These are phyloP conservation scores for Pyricularia grisea DNA, from an alignment of 2,329 filamentous ascomycete species.

Conservation along the genomic window DNA sequence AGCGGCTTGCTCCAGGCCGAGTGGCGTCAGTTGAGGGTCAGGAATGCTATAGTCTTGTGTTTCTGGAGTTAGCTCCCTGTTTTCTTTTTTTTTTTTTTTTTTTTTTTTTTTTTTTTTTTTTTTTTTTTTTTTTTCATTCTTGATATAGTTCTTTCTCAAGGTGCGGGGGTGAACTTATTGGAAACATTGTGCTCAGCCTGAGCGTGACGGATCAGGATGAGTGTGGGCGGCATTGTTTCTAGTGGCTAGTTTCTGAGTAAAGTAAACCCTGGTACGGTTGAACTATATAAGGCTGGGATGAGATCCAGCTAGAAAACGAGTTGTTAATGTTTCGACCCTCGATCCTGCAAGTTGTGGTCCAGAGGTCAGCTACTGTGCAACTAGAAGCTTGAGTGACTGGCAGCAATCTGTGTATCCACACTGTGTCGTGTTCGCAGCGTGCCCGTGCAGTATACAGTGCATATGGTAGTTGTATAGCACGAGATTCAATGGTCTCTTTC, in stretches of 20 bases:
- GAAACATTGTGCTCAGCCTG: slow-evolving; percentile 53
- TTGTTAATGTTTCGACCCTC: neutral
- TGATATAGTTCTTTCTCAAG: too few relatives aligned
- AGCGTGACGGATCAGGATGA: slow-evolving; percentile 85
- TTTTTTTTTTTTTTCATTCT: too few relatives aligned
- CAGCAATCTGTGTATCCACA: too few relatives aligned
- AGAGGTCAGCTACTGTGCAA: neutral
- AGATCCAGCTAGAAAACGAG: neutral
- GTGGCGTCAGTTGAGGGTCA: slow-evolving; percentile 40
- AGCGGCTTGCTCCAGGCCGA: slow-evolving; percentile 39
- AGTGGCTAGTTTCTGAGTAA: neutral
- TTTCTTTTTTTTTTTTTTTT: neutral
- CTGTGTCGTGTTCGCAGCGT: too few relatives aligned
- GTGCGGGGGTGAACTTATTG: slow-evolving; percentile 28
- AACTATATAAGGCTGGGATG: neutral
- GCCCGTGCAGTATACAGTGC: neutral
- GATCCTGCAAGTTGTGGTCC: too few relatives aligned
- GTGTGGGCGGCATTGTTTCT: slow-evolving; percentile 36
- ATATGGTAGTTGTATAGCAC: neutral
- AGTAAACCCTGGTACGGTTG: too few relatives aligned
- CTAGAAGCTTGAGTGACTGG: too few relatives aligned
- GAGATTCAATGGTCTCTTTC: neutral
- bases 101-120: neutral
- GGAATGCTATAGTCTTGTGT: slow-evolving; percentile 36
- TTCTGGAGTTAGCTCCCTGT: slow-evolving; percentile 7